These are phyloP conservation scores for Phytophthora niederhauseri DNA, from an alignment of 352 stramenopile species.

Conservation along the genomic window DNA sequence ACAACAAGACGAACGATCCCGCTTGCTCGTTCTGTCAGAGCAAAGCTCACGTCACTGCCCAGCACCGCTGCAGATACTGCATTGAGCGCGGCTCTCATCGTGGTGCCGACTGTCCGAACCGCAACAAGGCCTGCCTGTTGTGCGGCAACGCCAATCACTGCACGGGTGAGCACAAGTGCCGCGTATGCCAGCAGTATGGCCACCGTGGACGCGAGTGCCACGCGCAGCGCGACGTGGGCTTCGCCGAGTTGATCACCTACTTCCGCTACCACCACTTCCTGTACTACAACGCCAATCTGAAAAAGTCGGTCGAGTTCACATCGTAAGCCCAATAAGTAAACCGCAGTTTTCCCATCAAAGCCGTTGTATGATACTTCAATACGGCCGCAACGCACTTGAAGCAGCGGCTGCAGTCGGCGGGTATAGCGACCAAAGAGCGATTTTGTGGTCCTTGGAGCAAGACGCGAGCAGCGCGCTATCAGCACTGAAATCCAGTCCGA, in stretches of 20 bases:
- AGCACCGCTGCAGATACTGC: conserved; percentile 86
- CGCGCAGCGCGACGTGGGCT: conserved; percentile 77
- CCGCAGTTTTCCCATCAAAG: background rate
- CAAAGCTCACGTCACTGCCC: conserved; percentile 63
- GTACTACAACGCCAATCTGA: conserved; percentile 91
- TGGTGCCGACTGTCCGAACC: conserved; percentile 72
- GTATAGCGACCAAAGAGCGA: conserved; percentile 84
- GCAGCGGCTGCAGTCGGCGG: conserved; percentile 38
- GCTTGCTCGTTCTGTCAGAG: conserved; percentile 70
- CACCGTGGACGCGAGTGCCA: conserved; percentile 87
- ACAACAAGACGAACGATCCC: conserved; percentile 31
- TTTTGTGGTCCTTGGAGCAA: conserved; percentile 81
- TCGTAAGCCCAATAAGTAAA: conserved; percentile 39
- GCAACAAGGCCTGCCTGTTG: conserved; percentile 66
- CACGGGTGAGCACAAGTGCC: conserved; percentile 83
- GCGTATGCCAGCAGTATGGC: conserved; percentile 83
- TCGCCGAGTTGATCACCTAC: conserved; percentile 83
- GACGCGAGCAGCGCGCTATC: conserved; percentile 67
- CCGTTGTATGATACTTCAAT: conserved; percentile 23
- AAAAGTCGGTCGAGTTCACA: conserved; percentile 87
- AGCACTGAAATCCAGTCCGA: conserved; percentile 67
- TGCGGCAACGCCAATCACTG: conserved; percentile 79
- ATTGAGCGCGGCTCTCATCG: conserved; percentile 81
- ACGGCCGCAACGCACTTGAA: conserved; percentile 36
- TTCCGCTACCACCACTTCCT: conserved; percentile 90